Base-by-base conservation (phyloP, 106 monocot genomes). In the Narthecium ossifragum region DNA sequence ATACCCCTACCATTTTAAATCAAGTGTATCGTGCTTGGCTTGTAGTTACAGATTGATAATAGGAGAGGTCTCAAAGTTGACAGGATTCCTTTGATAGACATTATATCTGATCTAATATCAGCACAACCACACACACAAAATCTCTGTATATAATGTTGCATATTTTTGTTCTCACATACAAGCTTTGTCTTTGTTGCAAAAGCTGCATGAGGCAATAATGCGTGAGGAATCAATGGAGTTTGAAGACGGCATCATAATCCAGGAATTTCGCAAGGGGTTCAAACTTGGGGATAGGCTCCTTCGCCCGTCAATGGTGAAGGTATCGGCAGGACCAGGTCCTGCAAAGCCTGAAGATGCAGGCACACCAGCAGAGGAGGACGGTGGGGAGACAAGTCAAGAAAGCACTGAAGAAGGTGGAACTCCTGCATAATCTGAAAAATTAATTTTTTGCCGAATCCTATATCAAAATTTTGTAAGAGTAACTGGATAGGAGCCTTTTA, bases 161-260 rank as follows among this genome's bases (percentile, higher is more conserved):
- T n/a, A n/a, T n/a, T n/a, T n/a, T n/a, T n/a, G n/a, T n/a, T n/a
- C n/a, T n/a, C n/a, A n/a, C n/a, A n/a, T 47, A 5, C 2, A n/a
- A 31, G n/a, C 7, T 7, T 48, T 53, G 25, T 40, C 34, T 61
- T 80, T 57, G 23, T 43, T 56, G 15, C 46, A 25, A 60, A 72
- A 92, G 92, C 78, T 92, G 70, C 92, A 92, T 32, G 92, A 92
- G 65, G 88, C 88, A 4, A 92, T 92, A 54, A 88, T 92, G 88
- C 75, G 68, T 25, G 88, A 82, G 68, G 92, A 88, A 1, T 92
- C 92, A 0, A 15, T 28, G 18, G 88, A 85, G 59, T 92, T 66
- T 48, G 78, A 84, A 34, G 92, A 92, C 31, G 88, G 88, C 22
- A 76, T 88, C 18, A 78, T 92, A 53, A 26, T 88, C 18, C 81